Base-by-base conservation (phyloP, 805 yeast genomes). In the Kluyveromyces starmeri region DNA sequence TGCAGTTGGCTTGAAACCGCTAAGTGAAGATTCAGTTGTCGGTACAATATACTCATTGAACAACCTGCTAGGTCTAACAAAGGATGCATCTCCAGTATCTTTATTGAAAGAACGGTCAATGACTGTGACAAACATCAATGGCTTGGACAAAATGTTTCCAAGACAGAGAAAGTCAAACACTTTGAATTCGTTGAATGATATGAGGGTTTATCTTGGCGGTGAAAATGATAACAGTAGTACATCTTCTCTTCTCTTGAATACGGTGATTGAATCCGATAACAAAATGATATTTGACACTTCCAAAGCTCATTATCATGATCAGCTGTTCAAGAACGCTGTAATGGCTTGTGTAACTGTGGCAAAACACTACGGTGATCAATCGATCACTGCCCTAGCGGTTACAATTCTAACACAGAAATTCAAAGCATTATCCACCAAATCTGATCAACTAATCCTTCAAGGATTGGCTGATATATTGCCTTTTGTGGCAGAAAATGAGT, bases 321-420 rank as follows among this genome's bases (percentile, higher is more conserved):
- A 27, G 24, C 43, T 79, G 7, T 77, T 75, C 51, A 67, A 71
- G 38, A 83, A 85, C 51, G 75, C 86, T 18, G 71, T 85, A 13
- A 67, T 72, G 7, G 78, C 94, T 0, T 70, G 79, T 7, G 68
- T 76, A 28, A 75, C 75, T 31, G 71, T 88, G 25, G 75, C 88
- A 0, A 68, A 72, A 18, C 65, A 67, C 20, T 80, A 83, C 47
- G 68, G 73, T 28, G 92, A 82, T 43, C 76, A 74, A 37, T 71
- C 83, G 12, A 80, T 89, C 20, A 73, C 82, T 12, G 77, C 82
- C 3, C 67, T 92, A 43, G 78, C 94, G 0, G 76, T 83, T 10
- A 79, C 95, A 0, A 76, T 92, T 24, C 65, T 92, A 37, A 74
- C 83, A 10, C 96, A 88, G 53, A 88, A 86, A 50, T 64, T 78